Base-by-base conservation (phyloP, 805 yeast genomes). In the Zygotorulaspora danielsina region DNA sequence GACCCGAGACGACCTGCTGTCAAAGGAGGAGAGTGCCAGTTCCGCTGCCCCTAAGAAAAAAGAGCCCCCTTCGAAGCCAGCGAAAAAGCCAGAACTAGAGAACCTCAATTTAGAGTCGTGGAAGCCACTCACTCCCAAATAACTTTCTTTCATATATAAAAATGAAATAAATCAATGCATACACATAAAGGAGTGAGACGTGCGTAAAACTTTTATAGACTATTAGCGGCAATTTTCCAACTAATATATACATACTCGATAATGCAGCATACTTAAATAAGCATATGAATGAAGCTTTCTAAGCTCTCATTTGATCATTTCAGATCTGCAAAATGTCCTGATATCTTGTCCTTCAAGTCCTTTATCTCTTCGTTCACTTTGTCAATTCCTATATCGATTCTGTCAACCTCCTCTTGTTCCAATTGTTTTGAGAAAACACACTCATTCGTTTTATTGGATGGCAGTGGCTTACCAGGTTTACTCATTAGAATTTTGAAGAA, bases 401-500 rank as follows among this genome's bases (percentile, higher is more conserved):
- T 63, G 39, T 73, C 79, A 25, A 79, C 50, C 55, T 83, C 90
- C 47, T 82, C 85, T 27, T 65, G 64, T 54, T 84, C 93, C 6
- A 80, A 64, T 50, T 78, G 75, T 39, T 65, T 70, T 6, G 71
- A 64, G 45, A 72, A 75, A 5, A 70, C 66, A 25, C 61, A 56
- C 4, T 53, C 55, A 3, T 55, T 57, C 0, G 66, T 54, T 38
- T 69, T 72, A 24, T 61, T 63, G 3, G 77, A 53, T 3, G 64
- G 71, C 57, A 76, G 48, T 51, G 72, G 46, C 54, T 82, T 71
- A 33, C 79, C 69, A 4, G 95, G 90, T 43, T 74, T 72, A 26
- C 70, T 61, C 5, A 95, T 84, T 54, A 90, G 70, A 4, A 79
- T 66, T 49, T 82, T 86, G 65, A 93, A 90, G 63, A 88, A 76